phyloP scores from a whole-genome alignment of 768 basidiomycete genomes.

The Lepiota brunneoincarnata region DNA sequence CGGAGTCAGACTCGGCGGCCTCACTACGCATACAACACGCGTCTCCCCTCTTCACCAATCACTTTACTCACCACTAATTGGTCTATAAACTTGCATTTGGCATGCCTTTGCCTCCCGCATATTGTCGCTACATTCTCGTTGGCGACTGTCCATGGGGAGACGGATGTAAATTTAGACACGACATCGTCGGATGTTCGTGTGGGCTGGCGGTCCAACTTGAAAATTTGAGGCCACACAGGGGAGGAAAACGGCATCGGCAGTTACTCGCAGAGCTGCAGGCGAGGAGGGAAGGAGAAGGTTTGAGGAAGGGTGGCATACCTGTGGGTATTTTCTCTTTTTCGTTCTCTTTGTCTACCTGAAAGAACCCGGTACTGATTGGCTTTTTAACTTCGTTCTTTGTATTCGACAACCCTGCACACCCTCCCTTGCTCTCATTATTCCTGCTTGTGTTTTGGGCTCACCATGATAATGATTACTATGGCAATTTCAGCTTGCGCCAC shows the following conservation, averaged over 20 bases:
- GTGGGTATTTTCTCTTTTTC: background rate
- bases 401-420: background rate
- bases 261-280: constrained; percentile 14
- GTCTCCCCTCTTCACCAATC: background rate
- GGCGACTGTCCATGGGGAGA: constrained; percentile 25
- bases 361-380: too few relatives aligned
- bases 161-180: constrained; percentile 30
- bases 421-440: background rate
- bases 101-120: constrained; percentile 14
- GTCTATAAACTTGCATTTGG: background rate
- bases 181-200: constrained; percentile 34
- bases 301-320: background rate
- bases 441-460: background rate
- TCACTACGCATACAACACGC: too few relatives aligned
- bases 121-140: constrained; percentile 24
- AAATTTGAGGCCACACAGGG: constrained; percentile 21
- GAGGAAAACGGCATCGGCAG: constrained; percentile 26
- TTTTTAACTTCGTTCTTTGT: background rate
- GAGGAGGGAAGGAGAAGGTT: background rate
- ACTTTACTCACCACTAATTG: background rate
- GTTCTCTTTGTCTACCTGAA: background rate
- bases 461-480: too few relatives aligned
- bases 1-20: too few relatives aligned
- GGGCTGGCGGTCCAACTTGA: constrained; percentile 25
- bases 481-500: constrained; percentile 1